A percentile compares a stretch with the other conserved stretches of the same genome.
phyloP scores from a whole-genome alignment of 257 asterid genomes.

The Gentiana macrophylla region DNA sequence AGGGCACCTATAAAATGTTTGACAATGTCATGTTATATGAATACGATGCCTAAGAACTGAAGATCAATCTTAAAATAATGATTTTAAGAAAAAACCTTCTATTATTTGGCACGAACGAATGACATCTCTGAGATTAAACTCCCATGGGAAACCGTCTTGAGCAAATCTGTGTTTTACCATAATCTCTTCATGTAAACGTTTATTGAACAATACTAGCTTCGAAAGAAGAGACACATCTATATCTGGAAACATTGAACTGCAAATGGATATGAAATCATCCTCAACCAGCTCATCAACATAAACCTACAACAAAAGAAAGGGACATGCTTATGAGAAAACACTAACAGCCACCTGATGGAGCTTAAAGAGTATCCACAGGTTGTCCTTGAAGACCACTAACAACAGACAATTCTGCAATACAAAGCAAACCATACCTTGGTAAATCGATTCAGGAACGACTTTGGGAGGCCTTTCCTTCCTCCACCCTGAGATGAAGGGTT shows the following conservation, averaged over 20 bases:
- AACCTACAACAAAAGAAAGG: constrained; percentile 43
- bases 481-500: constrained; percentile 96
- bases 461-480: constrained; percentile 95
- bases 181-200: constrained; percentile 62
- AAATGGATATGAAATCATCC: constrained; percentile 73
- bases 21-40: not conserved
- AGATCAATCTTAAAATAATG: not conserved
- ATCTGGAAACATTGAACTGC: constrained; percentile 64
- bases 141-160: constrained; percentile 98
- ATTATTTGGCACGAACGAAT: constrained; percentile 89
- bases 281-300: constrained; percentile 83
- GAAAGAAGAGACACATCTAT: constrained; percentile 36
- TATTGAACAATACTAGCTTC: constrained; percentile 63
- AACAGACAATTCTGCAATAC: constrained; percentile 5
- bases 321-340: not conserved
- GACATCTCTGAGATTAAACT: constrained; percentile 93
- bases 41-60: constrained; percentile 10
- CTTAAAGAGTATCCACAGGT: not conserved
- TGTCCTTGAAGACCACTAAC: not conserved
- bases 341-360: not conserved
- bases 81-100: constrained; percentile 30
- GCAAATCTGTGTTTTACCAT: constrained; percentile 70
- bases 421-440: constrained; percentile 53
- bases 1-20: constrained; percentile 43
- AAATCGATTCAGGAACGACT: constrained; percentile 91